Percentiles rank a stretch among this genome's conserved stretches.
phyloP scores from a whole-genome alignment of 768 basidiomycete species.

The Dacryopinax spathularia region DNA sequence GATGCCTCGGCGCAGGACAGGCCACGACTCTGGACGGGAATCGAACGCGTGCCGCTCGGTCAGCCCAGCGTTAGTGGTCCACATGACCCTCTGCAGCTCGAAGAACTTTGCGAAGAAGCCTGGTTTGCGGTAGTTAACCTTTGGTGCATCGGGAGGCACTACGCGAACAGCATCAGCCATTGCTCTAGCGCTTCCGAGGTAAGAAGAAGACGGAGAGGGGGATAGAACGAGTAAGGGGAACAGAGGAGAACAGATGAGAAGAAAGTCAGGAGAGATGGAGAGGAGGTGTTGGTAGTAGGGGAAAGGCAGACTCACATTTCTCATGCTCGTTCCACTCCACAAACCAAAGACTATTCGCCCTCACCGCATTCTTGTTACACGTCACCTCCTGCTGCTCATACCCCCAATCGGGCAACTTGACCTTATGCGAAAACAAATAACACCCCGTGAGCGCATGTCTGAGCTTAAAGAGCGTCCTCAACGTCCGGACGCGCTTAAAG shows the following conservation, averaged over 20 bases:
- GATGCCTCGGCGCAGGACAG: conserved; percentile 79
- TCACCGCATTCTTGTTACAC: conserved; percentile 93
- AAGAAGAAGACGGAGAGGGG: neutral
- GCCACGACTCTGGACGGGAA: conserved; percentile 87
- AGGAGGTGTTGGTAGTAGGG: no score
- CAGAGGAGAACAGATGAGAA: no score
- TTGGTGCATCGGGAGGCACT: conserved; percentile 61
- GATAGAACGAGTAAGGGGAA: no score
- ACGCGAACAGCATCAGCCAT: neutral
- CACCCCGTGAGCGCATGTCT: conserved; percentile 80
- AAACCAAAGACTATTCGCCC: conserved; percentile 82
- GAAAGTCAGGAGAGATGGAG: no score
- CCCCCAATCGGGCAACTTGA: conserved; percentile 95
- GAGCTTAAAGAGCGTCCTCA: conserved; percentile 70
- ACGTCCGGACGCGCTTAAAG: conserved; percentile 53
- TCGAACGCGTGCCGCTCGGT: conserved; percentile 92
- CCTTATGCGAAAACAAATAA: conserved; percentile 94
- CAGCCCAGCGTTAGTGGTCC: conserved; percentile 88
- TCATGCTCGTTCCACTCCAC: conserved; percentile 75
- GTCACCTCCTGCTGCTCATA: conserved; percentile 99
- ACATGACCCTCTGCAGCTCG: conserved; percentile 90
- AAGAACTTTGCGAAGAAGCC: conserved; percentile 82
- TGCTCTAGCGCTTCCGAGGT: neutral
- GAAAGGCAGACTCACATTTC: conserved; percentile 36
- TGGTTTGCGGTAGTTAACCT: conserved; percentile 83